Evolutionary conservation across 2,329 filamentous ascomycete genomes (phyloP).

Genomic region (Drechslerella coelobrocha): DNA sequence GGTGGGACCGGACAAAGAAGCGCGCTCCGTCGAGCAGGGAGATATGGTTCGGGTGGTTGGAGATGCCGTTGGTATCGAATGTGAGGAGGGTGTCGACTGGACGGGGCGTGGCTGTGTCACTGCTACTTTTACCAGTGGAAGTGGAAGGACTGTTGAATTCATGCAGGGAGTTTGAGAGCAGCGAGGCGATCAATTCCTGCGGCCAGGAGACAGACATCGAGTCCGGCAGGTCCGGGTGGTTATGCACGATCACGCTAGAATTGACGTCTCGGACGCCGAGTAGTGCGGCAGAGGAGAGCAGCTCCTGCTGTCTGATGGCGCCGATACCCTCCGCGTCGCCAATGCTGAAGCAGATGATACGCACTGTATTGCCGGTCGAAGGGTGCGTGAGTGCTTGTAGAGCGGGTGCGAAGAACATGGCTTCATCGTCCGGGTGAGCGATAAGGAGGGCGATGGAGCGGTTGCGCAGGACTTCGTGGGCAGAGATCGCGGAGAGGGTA

Average conservation of each 20-base stretch:
- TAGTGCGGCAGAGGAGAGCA: slow-evolving; percentile 77
- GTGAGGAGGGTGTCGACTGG: slow-evolving; percentile 84
- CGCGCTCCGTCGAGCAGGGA: slow-evolving; percentile 83
- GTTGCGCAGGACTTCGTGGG: slow-evolving; percentile 73
- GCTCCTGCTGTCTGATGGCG: slow-evolving; percentile 79
- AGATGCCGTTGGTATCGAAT: slow-evolving; percentile 83
- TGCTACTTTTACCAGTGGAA: neutral
- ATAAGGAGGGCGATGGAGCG: slow-evolving; percentile 92
- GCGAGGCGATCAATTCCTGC: slow-evolving; percentile 68
- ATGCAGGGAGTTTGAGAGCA: slow-evolving; percentile 26
- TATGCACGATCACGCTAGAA: slow-evolving; percentile 62
- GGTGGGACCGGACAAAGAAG: slow-evolving; percentile 66
- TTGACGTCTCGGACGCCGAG: slow-evolving; percentile 79
- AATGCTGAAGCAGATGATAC: slow-evolving; percentile 80
- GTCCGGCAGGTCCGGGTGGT: slow-evolving; percentile 65
- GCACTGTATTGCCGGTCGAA: slow-evolving; percentile 83
- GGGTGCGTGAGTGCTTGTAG: slow-evolving; percentile 82
- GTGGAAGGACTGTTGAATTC: slow-evolving; percentile 13
- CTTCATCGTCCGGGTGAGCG: slow-evolving; percentile 96
- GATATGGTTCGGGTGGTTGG: slow-evolving; percentile 90
- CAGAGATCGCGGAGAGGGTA: slow-evolving; percentile 60
- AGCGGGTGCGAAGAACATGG: slow-evolving; percentile 97
- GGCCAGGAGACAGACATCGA: slow-evolving; percentile 85
- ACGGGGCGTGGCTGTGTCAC: slow-evolving; percentile 59
- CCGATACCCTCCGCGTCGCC: slow-evolving; percentile 88